These are phyloP conservation scores for Paecilomyces variotii DNA, from an alignment of 2,329 filamentous ascomycete genomes.

Conservation along the genomic window DNA sequence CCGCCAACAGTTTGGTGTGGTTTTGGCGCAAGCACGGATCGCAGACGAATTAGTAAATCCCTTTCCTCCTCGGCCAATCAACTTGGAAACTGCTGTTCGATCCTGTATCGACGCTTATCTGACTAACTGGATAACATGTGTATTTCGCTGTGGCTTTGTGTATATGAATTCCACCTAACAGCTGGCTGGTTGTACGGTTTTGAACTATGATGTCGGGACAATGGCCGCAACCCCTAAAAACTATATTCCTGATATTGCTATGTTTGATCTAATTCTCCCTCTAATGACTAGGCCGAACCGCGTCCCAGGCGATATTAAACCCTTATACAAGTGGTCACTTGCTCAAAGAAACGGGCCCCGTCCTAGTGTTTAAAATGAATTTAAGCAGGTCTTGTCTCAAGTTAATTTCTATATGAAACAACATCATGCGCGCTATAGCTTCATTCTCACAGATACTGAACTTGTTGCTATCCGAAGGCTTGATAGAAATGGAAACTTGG, in stretches of 20 bases:
- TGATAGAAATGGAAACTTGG: conserved; percentile 9
- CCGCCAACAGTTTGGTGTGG: no score
- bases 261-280: not conserved
- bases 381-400: conserved; percentile 6
- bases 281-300: not conserved
- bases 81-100: not conserved
- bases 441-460: conserved; percentile 10
- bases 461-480: conserved; percentile 11
- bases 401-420: conserved; percentile 12
- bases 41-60: not conserved
- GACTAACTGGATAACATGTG: not conserved
- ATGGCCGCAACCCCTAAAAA: not conserved
- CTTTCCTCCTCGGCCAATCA: not conserved
- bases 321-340: conserved; percentile 1
- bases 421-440: conserved; percentile 7
- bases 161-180: not conserved
- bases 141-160: not conserved
- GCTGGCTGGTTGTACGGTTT: not conserved
- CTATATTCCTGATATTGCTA: not conserved
- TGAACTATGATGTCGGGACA: not conserved
- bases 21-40: not conserved
- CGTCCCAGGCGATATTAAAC: not conserved
- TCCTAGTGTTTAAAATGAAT: not conserved
- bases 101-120: not conserved
- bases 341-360: not conserved